Evolutionary conservation across 768 basidiomycete genomes (phyloP).

Genomic region (Gymnopilus junonius): DNA sequence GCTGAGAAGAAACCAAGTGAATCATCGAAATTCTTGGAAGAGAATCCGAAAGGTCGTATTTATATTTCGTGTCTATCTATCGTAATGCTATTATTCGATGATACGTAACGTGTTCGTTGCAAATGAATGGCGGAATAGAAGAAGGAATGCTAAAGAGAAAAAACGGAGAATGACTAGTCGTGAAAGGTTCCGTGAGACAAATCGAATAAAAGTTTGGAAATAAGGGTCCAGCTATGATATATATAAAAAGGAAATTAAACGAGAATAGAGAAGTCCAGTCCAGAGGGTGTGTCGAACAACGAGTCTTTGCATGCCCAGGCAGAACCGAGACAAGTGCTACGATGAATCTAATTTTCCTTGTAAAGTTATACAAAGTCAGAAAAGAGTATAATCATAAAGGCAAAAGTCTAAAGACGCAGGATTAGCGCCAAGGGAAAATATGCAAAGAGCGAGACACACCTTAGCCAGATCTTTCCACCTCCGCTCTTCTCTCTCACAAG

Average conservation of each 20-base stretch:
- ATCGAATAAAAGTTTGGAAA: not conserved
- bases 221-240: not conserved
- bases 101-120: not conserved
- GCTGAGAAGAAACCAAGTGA: not conserved
- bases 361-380: not conserved
- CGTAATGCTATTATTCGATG: not conserved
- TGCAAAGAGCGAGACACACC: constrained; percentile 41
- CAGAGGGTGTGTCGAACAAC: not conserved
- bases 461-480: constrained; percentile 65
- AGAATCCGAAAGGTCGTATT: not conserved
- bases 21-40: not conserved
- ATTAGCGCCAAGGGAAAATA: not conserved
- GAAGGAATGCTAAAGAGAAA: not conserved
- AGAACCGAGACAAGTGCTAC: not conserved
- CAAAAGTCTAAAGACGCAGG: too few relatives aligned
- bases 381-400: not conserved
- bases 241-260: not conserved
- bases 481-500: constrained; percentile 66
- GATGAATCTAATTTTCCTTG: not conserved
- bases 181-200: not conserved
- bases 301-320: not conserved
- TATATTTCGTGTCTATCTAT: not conserved
- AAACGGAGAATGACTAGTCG: not conserved
- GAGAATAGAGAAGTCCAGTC: not conserved
- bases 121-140: not conserved